Base-by-base conservation (phyloP, 1,284 basidiomycete genomes). In the Apiotrichum veenhuisii region DNA sequence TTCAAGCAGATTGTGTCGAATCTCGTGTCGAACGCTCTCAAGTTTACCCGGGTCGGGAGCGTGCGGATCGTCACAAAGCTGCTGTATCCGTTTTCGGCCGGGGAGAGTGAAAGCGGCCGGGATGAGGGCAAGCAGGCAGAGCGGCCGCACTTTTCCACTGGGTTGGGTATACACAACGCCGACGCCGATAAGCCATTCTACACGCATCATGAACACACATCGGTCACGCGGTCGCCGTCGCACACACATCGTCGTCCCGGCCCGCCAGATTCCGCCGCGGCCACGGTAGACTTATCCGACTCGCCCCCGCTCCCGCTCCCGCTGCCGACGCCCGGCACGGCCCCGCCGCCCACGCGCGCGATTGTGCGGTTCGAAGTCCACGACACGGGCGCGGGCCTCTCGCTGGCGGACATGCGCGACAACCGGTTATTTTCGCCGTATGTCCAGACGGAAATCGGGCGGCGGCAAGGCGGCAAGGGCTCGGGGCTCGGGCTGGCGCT, bases 401-500 rank as follows among this genome's bases (percentile, higher is more conserved):
- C 81, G 40, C 69, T 81, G 45, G 80, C 80, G 63, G 91, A 93
- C 72, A 85, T 93, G 74, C 79, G 82, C 0, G 83, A 87, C 50
- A 70, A 74, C 47, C 67, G 70, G 4, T 61, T 76, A n/a, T 76
- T 76, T 66, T 73, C 74, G 36, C 72, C 74, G 1, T 76, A 74
- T 58, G 70, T 75, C 26, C 74, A 78, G 55, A 80, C 78, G 5
- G 78, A 79, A 53, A 76, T 79, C 44, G 90, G 90, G 8, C 81
- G 87, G 55, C 82, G 85, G 65, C 91, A 93, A 78, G 82, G 88
- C 58, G 89, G 88, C 11, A 92, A 92, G 77, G 90, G 90, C 3
- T 90, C 88, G 0, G 90, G 90, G 5, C 78, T 92, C 25, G 91
- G 91, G 15, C 74, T 94, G 20, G 90, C 90, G 2, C 82, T 94